A percentile compares a stretch with the other conserved stretches of the same genome.
Evolutionary conservation across 2,329 filamentous ascomycete genomes (phyloP).

Genomic region (Sarocladiaceae sp.): DNA sequence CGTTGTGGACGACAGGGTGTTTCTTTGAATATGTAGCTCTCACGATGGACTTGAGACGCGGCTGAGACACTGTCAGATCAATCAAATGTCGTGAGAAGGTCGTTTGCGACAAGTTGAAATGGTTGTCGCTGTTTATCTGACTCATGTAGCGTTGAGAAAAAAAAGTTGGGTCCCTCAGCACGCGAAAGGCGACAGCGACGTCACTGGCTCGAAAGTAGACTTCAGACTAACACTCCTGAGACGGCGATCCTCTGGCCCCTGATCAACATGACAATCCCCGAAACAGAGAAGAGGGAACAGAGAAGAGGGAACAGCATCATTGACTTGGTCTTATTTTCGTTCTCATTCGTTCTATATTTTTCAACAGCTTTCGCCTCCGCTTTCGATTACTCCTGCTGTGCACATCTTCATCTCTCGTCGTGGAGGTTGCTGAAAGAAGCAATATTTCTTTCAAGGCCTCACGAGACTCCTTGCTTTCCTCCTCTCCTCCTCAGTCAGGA

Average conservation of each 20-base stretch:
- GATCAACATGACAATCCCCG: background rate
- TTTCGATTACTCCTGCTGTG: background rate
- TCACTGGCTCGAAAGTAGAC: constrained; percentile 1
- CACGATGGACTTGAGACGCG: too few species aligned
- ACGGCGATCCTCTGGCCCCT: background rate
- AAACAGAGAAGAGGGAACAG: too few species aligned
- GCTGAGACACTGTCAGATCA: background rate
- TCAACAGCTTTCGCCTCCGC: background rate
- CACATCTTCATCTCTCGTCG: background rate
- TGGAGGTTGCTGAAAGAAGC: background rate
- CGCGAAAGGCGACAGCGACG: background rate
- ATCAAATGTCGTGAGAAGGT: background rate
- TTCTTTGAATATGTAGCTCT: too few species aligned
- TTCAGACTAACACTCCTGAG: background rate
- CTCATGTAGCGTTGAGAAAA: constrained; percentile 5
- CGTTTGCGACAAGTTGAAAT: background rate
- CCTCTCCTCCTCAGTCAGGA: constrained; percentile 69
- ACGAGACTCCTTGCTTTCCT: constrained; percentile 68
- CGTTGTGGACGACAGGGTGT: constrained; percentile 7
- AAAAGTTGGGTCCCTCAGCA: constrained; percentile 6
- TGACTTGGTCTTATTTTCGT: background rate
- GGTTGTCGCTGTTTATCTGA: background rate
- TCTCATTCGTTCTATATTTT: background rate
- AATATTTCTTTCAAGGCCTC: constrained; percentile 14
- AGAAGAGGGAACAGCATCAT: too few species aligned